Base-by-base conservation (phyloP, 257 asterid genomes). In the Lantana camara region DNA sequence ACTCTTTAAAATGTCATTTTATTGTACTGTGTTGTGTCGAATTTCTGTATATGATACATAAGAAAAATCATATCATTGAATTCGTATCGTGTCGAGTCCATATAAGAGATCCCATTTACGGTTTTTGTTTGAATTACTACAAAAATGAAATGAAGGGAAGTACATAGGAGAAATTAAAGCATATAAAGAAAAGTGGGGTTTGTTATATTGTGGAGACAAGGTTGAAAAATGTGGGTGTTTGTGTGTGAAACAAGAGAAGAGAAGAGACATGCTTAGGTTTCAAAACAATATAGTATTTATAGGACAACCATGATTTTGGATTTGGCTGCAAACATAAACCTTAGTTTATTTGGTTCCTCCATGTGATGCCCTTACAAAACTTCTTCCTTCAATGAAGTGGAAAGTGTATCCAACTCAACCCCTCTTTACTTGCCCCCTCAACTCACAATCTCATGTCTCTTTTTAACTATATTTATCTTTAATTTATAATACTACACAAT, bases 341-440 rank as follows among this genome's bases (percentile, higher is more conserved):
- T 51, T 14, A 44, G n/a, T 41, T 83, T 75, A 81, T 75, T 66
- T 46, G 47, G 67, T 66, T 46, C 57, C 75, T 73, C 89, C 95
- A 85, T 83, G 88, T 85, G 95, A 82, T 67, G 37, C 75, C 74
- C 5, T 70, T 41, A 66, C 75, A 72, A 3, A 67, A 73, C 71
- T 76, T 60, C 78, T 75, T 79, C 77, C 73, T 68, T 80, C 67
- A 60, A 75, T 76, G 83, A 75, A 76, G 75, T 83, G 84, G 84
- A 84, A 87, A 82, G 88, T 80, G 79, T 70, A 66, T 72, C 80
- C 82, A 79, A 74, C 82, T 73, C 85, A 74, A 68, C 58, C 57
- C 73, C 68, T 72, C 63, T 80, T 72, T 73, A 53, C 71, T 77
- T 76, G 73, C 69, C 79, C 78, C 74, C 71, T 51, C 58, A 20